Percentiles rank a stretch among this genome's conserved stretches.
Conservation (phyloP, 1,284 basidiomycete species). For the Rhodotorula glutinis region DNA sequence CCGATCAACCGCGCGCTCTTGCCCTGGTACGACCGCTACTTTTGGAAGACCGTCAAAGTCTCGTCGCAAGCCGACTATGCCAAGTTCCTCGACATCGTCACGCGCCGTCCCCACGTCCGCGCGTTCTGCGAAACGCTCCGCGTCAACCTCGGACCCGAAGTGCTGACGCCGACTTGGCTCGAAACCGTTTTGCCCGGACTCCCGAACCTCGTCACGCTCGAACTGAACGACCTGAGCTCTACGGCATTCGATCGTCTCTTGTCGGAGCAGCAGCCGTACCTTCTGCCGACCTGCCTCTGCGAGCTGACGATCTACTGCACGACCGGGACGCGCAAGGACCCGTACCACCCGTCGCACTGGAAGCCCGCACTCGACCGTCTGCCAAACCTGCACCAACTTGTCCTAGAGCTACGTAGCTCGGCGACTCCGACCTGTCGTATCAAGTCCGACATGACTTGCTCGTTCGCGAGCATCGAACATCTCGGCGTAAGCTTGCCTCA, state of each 20-base stretch:
- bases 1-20: slow-evolving; percentile 2
- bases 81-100: not conserved
- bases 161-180: not conserved
- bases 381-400: not conserved
- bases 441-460: not conserved
- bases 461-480: not conserved
- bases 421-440: not conserved
- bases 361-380: not conserved
- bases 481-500: not conserved
- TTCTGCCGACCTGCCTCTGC: not conserved
- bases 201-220: too few relatives aligned
- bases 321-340: not conserved
- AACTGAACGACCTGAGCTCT: not conserved
- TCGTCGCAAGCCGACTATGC: not conserved
- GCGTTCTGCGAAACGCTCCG: not conserved
- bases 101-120: not conserved
- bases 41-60: not conserved
- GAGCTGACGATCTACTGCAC: not conserved
- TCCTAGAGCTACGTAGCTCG: not conserved
- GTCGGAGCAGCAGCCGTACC: not conserved
- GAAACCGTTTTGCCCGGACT: too few relatives aligned
- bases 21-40: not conserved
- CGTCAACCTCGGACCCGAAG: not conserved
- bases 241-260: not conserved
- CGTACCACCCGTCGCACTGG: not conserved